Evolutionary conservation across 345 rosid genomes (phyloP), one percentile per base, ranked within the genome.

Genomic region (Rubroshorea leprosula): DNA sequence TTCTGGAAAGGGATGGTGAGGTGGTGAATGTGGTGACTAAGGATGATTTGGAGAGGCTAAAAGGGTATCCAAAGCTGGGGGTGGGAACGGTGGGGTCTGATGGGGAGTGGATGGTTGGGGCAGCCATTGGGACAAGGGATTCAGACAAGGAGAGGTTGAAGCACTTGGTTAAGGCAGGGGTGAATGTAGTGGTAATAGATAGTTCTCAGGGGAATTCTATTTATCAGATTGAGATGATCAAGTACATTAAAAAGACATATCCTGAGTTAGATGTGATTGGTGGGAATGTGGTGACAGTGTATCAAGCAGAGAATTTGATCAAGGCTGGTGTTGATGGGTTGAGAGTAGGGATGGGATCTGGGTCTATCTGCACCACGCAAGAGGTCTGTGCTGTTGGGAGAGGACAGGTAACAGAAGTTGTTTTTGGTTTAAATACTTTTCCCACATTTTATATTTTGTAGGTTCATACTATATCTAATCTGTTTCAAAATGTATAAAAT

Each of bases 351-450:
- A 91, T 88, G 98, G 98, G 96, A 5, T 88, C 96, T 63, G 98
- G 98, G 23, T 88, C 96, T 38, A 91, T 91, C 26, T 91, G 98
- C 60, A 91, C 98, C 54, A 91, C 96, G 1, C 96, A 91, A 67
- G 98, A 91, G 74, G 98, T 91, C 66, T 88, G 96, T 26, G 98
- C 98, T 0, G 96, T 88, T 71, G 98, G 98, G 1, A 74, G 96
- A 65, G 95, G 96, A 57, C 96, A 91, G 98, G 96, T 91, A 82
- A 52, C 52, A 55, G 35, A 19, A 43, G 14, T 23, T 63, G 31
- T 63, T n/a, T 60, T 55, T 39, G 31, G 31, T 27, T 27, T 27
- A 27, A 4, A 27, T 27, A 10, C 11, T 35, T 35, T 35, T 3
- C 41, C 11, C 12, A 13, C 41, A 35, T 13, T 13, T 35, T 1